phyloP scores from a whole-genome alignment of 768 basidiomycete genomes.

The Suillus subluteus region DNA sequence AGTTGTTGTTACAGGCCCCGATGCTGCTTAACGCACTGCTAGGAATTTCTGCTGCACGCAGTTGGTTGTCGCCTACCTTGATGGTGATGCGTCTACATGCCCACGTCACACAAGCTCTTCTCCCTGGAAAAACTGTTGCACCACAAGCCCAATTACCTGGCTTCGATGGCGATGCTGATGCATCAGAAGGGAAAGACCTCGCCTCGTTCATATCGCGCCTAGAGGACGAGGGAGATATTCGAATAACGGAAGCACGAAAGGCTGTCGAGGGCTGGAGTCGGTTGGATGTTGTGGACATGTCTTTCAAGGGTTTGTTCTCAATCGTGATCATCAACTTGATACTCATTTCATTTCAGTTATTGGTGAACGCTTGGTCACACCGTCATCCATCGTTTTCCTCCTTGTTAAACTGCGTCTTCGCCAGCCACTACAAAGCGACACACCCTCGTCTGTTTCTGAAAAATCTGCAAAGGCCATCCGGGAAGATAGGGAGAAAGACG shows the following conservation, averaged over 20 bases:
- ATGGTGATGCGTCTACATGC: constrained; percentile 82
- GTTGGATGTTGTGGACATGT: constrained; percentile 77
- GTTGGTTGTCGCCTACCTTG: constrained; percentile 84
- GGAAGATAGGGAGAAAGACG: constrained; percentile 63
- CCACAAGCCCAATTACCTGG: constrained; percentile 80
- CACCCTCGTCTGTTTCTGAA: constrained; percentile 41
- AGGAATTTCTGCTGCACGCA: constrained; percentile 81
- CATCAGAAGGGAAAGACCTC: constrained; percentile 43
- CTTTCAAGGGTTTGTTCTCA: constrained; percentile 74
- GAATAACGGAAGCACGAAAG: constrained; percentile 43
- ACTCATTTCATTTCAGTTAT: constrained; percentile 58
- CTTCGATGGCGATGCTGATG: constrained; percentile 48
- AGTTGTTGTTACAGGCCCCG: constrained; percentile 73
- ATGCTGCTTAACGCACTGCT: constrained; percentile 78
- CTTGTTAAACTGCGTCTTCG: constrained; percentile 80
- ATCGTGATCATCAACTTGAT: constrained; percentile 9
- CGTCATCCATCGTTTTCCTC: constrained; percentile 86
- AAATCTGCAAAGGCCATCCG: constrained; percentile 46
- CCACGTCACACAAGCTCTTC: constrained; percentile 81
- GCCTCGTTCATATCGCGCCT: constrained; percentile 51
- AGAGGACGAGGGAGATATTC: constrained; percentile 53
- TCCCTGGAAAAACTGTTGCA: constrained; percentile 51
- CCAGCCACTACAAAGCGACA: constrained; percentile 47
- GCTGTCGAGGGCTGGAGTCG: constrained; percentile 72
- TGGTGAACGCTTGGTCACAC: constrained; percentile 86